Base-by-base conservation (phyloP, 2,329 filamentous ascomycete genomes). In the Boeremia exigua region DNA sequence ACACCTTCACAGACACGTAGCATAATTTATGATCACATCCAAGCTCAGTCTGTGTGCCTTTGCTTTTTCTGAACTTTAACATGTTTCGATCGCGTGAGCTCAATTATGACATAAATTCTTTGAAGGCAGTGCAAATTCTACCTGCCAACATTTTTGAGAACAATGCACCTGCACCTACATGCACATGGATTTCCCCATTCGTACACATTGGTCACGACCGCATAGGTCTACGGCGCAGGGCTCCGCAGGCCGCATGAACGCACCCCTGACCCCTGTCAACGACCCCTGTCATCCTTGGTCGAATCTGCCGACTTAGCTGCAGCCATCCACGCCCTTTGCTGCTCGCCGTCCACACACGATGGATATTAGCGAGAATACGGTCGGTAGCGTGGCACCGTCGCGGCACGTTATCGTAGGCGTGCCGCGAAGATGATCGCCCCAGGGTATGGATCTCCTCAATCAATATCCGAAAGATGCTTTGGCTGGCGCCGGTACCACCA, bases 391-490 rank as follows among this genome's bases (percentile, higher is more conserved):
- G 34, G 15, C 19, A 23, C 19, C 19, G 19, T 23, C 36, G 33
- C 36, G 33, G 29, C 27, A 27, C 38, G 14, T 29, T 15, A 19
- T 44, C 38, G 51, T 48, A 45, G 45, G 46, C 34, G 15, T n/a
- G 42, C 17, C 50, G 39, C 34, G 4, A 29, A 36, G 45, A 14
- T 15, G 40, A 56, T 46, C 33, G 44, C 33, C 25, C 30, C 56
- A 48, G 39, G 56, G 51, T 33, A 48, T 59, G 56, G 56, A 48
- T 59, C 56, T 52, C 52, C 56, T 48, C 56, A 55, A 36, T 58
- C 51, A 36, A 55, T 55, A 12, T 55, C 56, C 56, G 51, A 49
- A 45, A 19, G 19, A 33, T 42, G 47, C 46, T 29, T 49, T 10
- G 36, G 40, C 36, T 46, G 42, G 42, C 53, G 53, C 23, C 38